Evolutionary conservation across 257 asterid genomes (phyloP).

Genomic region (Solanum dulcamara): DNA sequence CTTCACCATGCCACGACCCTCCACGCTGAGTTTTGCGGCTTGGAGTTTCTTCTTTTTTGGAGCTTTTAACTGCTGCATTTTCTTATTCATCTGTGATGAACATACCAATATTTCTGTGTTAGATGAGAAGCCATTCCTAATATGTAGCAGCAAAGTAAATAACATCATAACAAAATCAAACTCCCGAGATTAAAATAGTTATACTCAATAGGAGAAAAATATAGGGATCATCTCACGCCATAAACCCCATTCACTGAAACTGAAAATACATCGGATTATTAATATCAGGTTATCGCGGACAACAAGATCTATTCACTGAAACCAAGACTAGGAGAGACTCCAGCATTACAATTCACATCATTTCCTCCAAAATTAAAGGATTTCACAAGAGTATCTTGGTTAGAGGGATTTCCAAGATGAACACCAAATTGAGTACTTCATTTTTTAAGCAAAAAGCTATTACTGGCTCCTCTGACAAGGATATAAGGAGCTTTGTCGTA

Average conservation of each 20-base stretch:
- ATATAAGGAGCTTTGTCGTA: neutral
- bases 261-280: neutral
- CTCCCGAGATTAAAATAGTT: neutral
- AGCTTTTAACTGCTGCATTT: conserved; percentile 80
- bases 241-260: neutral
- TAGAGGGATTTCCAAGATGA: neutral
- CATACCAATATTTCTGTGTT: neutral
- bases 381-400: neutral
- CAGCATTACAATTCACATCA: neutral
- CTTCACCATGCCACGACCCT: conserved; percentile 95
- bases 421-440: neutral
- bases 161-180: neutral
- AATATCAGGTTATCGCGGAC: neutral
- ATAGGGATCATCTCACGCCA: neutral
- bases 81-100: conserved; percentile 75
- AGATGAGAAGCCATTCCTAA: neutral
- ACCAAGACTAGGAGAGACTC: neutral
- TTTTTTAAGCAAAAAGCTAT: neutral
- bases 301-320: neutral
- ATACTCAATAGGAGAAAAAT: neutral
- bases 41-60: conserved; percentile 79
- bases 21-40: conserved; percentile 88
- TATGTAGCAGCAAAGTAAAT: neutral
- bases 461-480: neutral
- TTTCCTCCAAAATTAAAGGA: neutral